phyloP scores from a whole-genome alignment of 1,284 basidiomycete genomes.

The Acaromyces ingoldii region DNA sequence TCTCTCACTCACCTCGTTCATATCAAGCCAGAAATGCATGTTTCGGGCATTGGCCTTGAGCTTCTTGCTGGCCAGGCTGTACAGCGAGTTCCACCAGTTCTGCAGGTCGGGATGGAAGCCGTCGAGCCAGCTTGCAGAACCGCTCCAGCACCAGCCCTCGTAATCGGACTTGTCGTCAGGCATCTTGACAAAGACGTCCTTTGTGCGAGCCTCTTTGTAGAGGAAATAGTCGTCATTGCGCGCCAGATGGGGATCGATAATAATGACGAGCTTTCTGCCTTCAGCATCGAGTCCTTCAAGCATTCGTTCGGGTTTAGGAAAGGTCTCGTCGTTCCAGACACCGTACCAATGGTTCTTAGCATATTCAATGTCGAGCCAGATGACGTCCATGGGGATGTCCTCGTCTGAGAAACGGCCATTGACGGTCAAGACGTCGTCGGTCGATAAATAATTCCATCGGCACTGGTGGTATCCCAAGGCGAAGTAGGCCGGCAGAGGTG shows the following conservation, averaged over 20 bases:
- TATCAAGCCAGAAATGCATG: slow-evolving; percentile 61
- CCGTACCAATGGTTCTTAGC: slow-evolving; percentile 93
- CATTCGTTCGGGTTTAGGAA: slow-evolving; percentile 93
- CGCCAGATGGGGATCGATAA: slow-evolving; percentile 94
- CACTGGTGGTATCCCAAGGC: slow-evolving; percentile 94
- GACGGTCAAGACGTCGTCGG: slow-evolving; percentile 68
- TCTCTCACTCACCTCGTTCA: no score
- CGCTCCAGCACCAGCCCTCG: slow-evolving; percentile 98
- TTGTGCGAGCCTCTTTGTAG: slow-evolving; percentile 77
- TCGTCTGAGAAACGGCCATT: slow-evolving; percentile 35
- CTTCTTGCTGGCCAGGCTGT: slow-evolving; percentile 24
- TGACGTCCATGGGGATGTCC: slow-evolving; percentile 83
- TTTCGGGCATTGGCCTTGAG: slow-evolving; percentile 53
- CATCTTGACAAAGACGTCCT: slow-evolving; percentile 75
- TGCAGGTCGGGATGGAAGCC: slow-evolving; percentile 87
- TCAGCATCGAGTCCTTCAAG: slow-evolving; percentile 76
- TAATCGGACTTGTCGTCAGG: slow-evolving; percentile 72
- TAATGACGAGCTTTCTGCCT: slow-evolving; percentile 93
- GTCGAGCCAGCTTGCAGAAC: slow-evolving; percentile 91
- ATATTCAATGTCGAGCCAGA: slow-evolving; percentile 95
- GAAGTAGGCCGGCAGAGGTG: slow-evolving; percentile 82
- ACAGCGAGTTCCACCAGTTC: slow-evolving; percentile 70
- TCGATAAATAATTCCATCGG: slow-evolving; percentile 94
- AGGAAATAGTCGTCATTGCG: slow-evolving; percentile 73
- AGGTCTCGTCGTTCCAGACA: slow-evolving; percentile 86